Evolutionary conservation across 495 filamentous ascomycete genomes (phyloP).

Genomic region (Talaromyces stipitatus): DNA sequence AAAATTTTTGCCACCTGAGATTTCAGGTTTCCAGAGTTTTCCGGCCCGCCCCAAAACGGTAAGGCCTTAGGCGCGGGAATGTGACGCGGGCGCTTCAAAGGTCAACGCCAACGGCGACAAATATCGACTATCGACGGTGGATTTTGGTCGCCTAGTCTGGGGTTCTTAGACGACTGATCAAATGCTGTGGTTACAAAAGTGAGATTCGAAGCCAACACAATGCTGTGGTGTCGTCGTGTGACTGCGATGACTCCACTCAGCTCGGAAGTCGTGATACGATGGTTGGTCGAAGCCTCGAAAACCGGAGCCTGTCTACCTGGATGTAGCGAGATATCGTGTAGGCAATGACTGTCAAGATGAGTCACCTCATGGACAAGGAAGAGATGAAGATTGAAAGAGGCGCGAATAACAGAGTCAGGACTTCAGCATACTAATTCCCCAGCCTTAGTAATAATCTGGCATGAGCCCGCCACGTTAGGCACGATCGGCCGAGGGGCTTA

Average conservation of each 20-base stretch:
- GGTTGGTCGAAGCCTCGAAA: neutral
- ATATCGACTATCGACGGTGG: neutral
- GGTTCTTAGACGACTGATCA: neutral
- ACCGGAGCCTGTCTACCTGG: neutral
- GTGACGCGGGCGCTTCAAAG: neutral
- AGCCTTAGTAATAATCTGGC: neutral
- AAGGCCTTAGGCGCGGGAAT: neutral
- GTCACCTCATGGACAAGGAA: neutral
- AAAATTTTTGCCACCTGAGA: slow-evolving; percentile 7
- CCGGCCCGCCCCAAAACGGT: neutral
- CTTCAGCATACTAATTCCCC: neutral
- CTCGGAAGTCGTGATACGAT: neutral
- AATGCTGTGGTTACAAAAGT: neutral
- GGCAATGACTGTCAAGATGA: neutral
- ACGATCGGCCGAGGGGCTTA: neutral
- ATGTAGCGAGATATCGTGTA: neutral
- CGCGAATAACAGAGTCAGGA: neutral
- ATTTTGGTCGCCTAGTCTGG: neutral
- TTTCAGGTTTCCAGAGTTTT: slow-evolving; percentile 2
- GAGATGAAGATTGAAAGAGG: neutral
- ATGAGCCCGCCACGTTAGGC: neutral
- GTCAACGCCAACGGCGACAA: neutral
- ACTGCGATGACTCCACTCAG: slow-evolving; percentile 1
- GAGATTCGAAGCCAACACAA: neutral
- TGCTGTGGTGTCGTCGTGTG: neutral